Evolutionary conservation across 2,329 filamentous ascomycete genomes (phyloP), one percentile per base, ranked within the genome.

Genomic region (Penicillium sp.): DNA sequence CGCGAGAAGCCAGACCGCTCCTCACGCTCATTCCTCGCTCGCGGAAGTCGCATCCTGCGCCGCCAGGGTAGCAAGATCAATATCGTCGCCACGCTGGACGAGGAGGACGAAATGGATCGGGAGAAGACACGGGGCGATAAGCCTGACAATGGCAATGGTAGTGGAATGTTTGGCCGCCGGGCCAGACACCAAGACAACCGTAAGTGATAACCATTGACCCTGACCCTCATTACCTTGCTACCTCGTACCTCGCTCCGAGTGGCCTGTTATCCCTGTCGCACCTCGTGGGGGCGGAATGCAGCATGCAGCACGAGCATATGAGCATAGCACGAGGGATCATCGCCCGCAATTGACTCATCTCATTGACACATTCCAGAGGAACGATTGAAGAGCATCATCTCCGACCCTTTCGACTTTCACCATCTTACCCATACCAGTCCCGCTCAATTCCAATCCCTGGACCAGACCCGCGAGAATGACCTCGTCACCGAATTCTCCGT

Each of bases 351-450:
- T 36, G 30, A 48, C 41, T 49, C 40, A 33, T 29, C 20, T 39
- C 41, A 49, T 17, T 37, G 9, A 20, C 23, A 24, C 42, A 44
- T 27, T 56, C 34, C 55, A 77, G 73, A 72, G 58, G 68, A 72
- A 47, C 68, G 69, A 17, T 49, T 75, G 46, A 82, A 81, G 64
- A 70, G 69, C 34, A 72, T 73, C 51, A 86, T 86, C 46, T 87
- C 84, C 0, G 78, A 78, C 50, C 84, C 84, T 1, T 87, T 84
- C 67, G 81, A 84, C 60, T 87, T 87, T 63, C 82, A 86, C 55
- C 84, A 86, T 61, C 68, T 87, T 46, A 82, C 82, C 29, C 83
- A 86, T 62, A 83, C 83, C 23, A 78, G 79, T 49, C 78, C 79
- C 20, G 68, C 78, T 20, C 79, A 85, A 49, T 77, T 84, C 49